Evolutionary conservation across 768 basidiomycete species (phyloP).

Genomic region (Suillus placidus): DNA sequence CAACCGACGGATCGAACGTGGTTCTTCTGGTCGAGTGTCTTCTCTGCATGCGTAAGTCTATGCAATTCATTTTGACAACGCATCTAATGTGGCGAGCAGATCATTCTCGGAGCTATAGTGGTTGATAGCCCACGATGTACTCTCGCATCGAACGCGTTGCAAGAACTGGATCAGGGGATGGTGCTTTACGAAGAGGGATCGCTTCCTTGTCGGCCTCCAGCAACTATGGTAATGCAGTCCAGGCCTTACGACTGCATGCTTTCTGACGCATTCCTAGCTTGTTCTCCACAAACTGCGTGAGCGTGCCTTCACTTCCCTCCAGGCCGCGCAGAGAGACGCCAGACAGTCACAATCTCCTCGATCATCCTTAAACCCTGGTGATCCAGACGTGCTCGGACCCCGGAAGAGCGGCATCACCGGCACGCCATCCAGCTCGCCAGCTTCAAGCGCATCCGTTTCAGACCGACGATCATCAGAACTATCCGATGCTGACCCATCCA

Average conservation of each 20-base stretch:
- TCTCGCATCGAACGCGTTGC: slow-evolving; percentile 42
- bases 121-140: slow-evolving; percentile 48
- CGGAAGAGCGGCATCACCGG: slow-evolving; percentile 39
- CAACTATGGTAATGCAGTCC: slow-evolving; percentile 34
- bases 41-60: slow-evolving; percentile 50
- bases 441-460: slow-evolving; percentile 14
- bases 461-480: slow-evolving; percentile 1
- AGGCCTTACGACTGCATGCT: neutral
- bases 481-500: slow-evolving; percentile 6
- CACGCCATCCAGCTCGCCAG: slow-evolving; percentile 35
- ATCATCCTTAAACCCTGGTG: slow-evolving; percentile 13
- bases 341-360: neutral
- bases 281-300: slow-evolving; percentile 41
- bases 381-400: slow-evolving; percentile 40
- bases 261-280: slow-evolving; percentile 27
- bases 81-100: slow-evolving; percentile 27
- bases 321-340: slow-evolving; percentile 27
- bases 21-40: slow-evolving; percentile 56
- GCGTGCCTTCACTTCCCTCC: slow-evolving; percentile 39
- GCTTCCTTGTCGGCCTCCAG: slow-evolving; percentile 37
- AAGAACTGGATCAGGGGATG: slow-evolving; percentile 40
- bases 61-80: slow-evolving; percentile 4
- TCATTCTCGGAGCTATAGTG: slow-evolving; percentile 49
- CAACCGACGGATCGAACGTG: slow-evolving; percentile 38
- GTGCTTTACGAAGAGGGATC: slow-evolving; percentile 49